These are phyloP conservation scores for Ganoderma lingzhi DNA, from an alignment of 1,284 basidiomycete genomes.

Conservation along the genomic window DNA sequence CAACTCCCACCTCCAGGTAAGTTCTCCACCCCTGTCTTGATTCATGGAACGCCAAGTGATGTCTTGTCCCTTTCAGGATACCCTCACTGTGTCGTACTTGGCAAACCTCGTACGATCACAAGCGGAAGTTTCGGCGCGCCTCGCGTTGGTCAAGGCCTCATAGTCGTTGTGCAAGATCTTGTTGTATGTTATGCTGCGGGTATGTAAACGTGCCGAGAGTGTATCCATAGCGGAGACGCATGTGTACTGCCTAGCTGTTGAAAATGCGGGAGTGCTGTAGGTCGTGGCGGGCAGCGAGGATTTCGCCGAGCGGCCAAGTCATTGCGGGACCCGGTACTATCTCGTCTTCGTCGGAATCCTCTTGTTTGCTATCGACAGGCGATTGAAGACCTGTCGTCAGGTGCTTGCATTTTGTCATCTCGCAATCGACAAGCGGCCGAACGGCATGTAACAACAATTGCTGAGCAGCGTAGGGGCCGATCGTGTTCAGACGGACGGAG, in stretches of 20 bases:
- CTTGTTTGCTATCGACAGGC: conserved; percentile 28
- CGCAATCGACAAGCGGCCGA: conserved; percentile 66
- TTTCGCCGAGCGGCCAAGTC: conserved; percentile 97
- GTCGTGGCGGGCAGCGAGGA: conserved; percentile 90
- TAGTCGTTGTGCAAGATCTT: conserved; percentile 25
- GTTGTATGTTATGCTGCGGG: conserved; percentile 30
- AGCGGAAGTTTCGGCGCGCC: conserved; percentile 90
- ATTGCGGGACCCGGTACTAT: conserved; percentile 71
- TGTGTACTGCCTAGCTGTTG: conserved; percentile 70
- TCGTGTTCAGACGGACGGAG: conserved; percentile 88
- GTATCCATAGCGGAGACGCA: conserved; percentile 31
- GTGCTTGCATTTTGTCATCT: conserved; percentile 52
- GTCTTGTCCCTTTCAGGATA: conserved; percentile 65
- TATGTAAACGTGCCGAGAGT: conserved; percentile 17
- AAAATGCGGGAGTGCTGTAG: conserved; percentile 96
- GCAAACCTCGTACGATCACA: conserved; percentile 95
- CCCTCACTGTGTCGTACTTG: conserved; percentile 94
- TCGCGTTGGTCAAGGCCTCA: conserved; percentile 72
- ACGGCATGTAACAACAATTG: conserved; percentile 84
- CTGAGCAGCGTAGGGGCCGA: conserved; percentile 95
- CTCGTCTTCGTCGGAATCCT: conserved; percentile 17
- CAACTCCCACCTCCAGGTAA: conserved; percentile 77
- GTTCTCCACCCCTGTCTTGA: not conserved
- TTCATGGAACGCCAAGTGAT: not conserved
- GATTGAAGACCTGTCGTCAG: conserved; percentile 50